Base-by-base conservation (phyloP, 2,329 filamentous ascomycete species). In the Blastomyces gilchristii region DNA sequence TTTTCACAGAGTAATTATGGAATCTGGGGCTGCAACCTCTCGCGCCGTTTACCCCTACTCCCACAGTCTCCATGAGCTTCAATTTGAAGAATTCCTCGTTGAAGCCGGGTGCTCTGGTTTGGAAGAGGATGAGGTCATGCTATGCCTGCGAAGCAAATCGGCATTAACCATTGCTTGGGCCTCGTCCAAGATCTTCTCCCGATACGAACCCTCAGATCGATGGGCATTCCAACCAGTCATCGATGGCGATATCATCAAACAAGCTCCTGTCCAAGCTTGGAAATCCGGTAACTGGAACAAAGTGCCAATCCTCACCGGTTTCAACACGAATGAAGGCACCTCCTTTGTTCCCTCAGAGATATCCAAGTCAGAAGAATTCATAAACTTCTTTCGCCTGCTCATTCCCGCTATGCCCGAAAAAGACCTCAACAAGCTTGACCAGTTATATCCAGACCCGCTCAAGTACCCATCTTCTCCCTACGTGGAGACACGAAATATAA, bases 221-320 rank as follows among this genome's bases (percentile, higher is more conserved):
- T 82, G 79, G 79, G 79, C 88, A 0, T 90, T 89, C 75, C 87
- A 89, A 68, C 87, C 87, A 8, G 83, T 86, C 45, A 82, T 90
- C 63, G 86, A 88, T 69, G 81, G 81, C 3, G 80, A 82, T 14
- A 72, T 86, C 16, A 84, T 90, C 61, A 78, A 80, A 2, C 77
- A 80, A 34, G 74, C 81, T 12, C 87, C 87, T 2, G 77, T 87
- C 14, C 76, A 79, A n/a, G 79, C 81, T n/a, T 87, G 84, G 84
- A 71, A 77, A 34, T 75, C 79, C 0, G 77, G 80, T 0, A 72
- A 76, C 18, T 83, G 80, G 71, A 78, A 86, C 67, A 79, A 79
- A 66, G 77, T 87, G 8, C 84, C 85, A 8, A 80, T 90, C 58
- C 75, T 91, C 58, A 89, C 86, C 0, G 87, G 87, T 8, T 90